These are phyloP conservation scores for Aureobasidium lini DNA, from an alignment of 2,329 filamentous ascomycete genomes.

Conservation along the genomic window DNA sequence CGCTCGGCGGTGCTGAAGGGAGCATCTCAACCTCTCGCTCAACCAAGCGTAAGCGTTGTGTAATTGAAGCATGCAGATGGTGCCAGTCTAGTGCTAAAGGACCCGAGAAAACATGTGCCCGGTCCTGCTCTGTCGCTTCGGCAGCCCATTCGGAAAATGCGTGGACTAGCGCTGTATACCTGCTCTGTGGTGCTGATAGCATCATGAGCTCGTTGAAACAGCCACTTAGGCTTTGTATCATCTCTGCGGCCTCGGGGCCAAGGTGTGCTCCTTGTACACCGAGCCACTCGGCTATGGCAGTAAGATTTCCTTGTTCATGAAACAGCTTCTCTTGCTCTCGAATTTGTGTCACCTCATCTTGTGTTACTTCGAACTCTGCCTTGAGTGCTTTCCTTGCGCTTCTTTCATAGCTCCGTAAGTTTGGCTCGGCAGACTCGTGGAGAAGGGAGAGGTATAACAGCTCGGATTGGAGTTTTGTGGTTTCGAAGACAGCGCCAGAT, in stretches of 20 bases:
- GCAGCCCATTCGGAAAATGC: conserved; percentile 55
- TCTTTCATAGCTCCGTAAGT: conserved; percentile 46
- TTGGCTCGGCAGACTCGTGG: conserved; percentile 46
- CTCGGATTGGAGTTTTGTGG: conserved; percentile 46
- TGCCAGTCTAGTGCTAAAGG: conserved; percentile 11
- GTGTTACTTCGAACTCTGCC: conserved; percentile 29
- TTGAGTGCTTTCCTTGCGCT: conserved; percentile 40
- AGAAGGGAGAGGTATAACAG: conserved; percentile 59
- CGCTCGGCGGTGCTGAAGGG: neutral
- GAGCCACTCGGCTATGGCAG: conserved; percentile 48
- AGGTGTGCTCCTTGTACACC: conserved; percentile 40
- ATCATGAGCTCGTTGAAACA: conserved; percentile 52
- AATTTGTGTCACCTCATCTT: conserved; percentile 21
- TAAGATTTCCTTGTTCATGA: conserved; percentile 44
- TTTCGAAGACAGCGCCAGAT: conserved; percentile 36
- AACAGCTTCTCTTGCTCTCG: neutral
- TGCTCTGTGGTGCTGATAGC: conserved; percentile 49
- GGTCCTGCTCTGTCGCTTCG: conserved; percentile 13
- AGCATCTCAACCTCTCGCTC: conserved; percentile 14
- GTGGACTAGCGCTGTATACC: conserved; percentile 48
- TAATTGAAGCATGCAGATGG: conserved; percentile 4
- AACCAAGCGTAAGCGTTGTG: conserved; percentile 9
- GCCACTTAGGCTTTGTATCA: conserved; percentile 46
- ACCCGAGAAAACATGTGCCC: neutral
- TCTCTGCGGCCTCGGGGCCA: neutral